Evolutionary conservation across 257 asterid genomes (phyloP), one percentile per base, ranked within the genome.

Genomic region (Penstemon barbatus): DNA sequence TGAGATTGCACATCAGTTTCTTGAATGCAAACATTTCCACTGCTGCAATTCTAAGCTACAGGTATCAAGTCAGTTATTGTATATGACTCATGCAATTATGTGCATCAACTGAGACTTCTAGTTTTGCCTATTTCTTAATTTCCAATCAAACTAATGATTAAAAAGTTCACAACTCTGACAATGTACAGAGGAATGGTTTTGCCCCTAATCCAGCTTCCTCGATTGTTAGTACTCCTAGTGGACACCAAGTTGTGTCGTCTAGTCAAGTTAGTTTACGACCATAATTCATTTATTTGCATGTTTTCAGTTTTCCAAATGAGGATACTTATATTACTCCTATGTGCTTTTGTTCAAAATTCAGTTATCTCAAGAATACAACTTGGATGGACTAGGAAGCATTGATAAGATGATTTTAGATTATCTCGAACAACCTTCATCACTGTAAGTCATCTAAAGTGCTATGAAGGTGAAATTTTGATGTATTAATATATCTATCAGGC

Each of bases 1-100:
- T 68, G 95, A 88, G 85, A 81, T 93, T 42, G 88, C 97, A 51
- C 72, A 66, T 81, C 99, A 93, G 70, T 90, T 85, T 75, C 69
- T 88, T 57, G 90, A 92, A 65, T 87, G 96, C 71, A 78, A 85
- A 56, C 86, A 81, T 77, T 74, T 82, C 73, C 87, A 90, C 77
- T 69, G 71, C 78, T 51, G 66, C 80, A 83, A 70, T 71, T 40
- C 71, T 45, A 85, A 60, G 75, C 42, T 43, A 61, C 82, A 75
- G 98, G 98, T 93, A 85, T 25, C 38, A 19, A 8, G 53, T 63
- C 50, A 12, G 36, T 42, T 33, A 10, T 44, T 36, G 25, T 1
- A 37, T 48, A 61, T 38, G 57, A 11, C 72, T 61, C 72, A 36
- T 59, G 53, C 71, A 65, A 42, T 56, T 60, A 55, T 56, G 40